Percentiles rank a stretch among this genome's conserved stretches.
phyloP scores from a whole-genome alignment of 1,139 yeast species.

The Citeromyces hawaiiensis region DNA sequence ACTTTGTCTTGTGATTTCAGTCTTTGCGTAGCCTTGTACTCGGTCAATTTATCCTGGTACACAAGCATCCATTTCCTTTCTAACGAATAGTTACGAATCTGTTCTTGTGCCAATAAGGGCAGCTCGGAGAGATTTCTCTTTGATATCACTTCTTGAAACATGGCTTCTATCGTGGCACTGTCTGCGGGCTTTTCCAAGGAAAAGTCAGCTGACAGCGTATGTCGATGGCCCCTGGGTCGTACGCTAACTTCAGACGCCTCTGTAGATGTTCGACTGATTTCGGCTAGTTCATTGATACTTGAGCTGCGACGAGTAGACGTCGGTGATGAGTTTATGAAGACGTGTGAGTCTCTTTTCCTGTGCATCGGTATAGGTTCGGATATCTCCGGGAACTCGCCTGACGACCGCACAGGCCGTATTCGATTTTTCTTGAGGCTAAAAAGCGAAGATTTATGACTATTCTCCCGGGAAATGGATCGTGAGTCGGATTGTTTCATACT shows the following conservation, averaged over 20 bases:
- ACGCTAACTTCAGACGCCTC: background rate
- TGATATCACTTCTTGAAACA: constrained; percentile 63
- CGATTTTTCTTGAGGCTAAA: background rate
- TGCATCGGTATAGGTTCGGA: background rate
- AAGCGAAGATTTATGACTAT: background rate
- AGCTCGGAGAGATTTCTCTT: constrained; percentile 73
- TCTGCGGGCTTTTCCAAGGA: constrained; percentile 44
- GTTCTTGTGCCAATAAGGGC: constrained; percentile 66
- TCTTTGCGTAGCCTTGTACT: constrained; percentile 45
- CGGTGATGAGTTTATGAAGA: background rate
- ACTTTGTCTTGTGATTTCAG: constrained; percentile 4
- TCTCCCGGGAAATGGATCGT: background rate
- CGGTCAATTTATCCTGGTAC: constrained; percentile 76
- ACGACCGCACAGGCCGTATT: background rate
- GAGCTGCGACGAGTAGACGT: background rate
- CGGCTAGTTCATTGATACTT: background rate
- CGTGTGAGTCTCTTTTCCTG: background rate
- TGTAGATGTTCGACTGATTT: background rate
- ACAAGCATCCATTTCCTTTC: constrained; percentile 89
- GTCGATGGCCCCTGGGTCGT: constrained; percentile 15
- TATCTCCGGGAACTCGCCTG: background rate
- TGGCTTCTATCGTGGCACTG: constrained; percentile 44
- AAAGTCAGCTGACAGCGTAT: constrained; percentile 20
- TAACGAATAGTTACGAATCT: constrained; percentile 61
- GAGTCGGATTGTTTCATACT: background rate